Conservation (phyloP, 768 basidiomycete genomes). For the Panellus pusillus region DNA sequence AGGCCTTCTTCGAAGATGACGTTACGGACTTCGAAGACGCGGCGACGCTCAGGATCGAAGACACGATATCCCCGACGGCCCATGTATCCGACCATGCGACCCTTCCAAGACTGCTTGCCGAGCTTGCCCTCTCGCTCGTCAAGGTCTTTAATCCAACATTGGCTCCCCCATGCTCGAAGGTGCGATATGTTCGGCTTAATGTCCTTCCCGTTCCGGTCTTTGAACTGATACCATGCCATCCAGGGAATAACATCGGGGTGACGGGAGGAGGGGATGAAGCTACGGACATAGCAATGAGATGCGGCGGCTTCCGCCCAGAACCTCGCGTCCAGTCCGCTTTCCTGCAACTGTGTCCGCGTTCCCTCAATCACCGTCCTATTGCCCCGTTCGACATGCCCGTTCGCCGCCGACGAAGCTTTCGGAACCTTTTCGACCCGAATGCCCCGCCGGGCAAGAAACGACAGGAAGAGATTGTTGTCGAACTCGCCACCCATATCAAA, state of each 20-base stretch:
- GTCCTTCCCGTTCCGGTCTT: too few species aligned
- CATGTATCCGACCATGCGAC: constrained; percentile 26
- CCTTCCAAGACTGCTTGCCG: constrained; percentile 19
- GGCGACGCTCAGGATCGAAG: constrained; percentile 8
- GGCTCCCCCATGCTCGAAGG: constrained; percentile 31
- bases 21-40: constrained; percentile 20
- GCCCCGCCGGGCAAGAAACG: neutral
- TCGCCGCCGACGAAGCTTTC: too few species aligned
- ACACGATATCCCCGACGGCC: constrained; percentile 24
- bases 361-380: too few species aligned
- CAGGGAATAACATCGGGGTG: too few species aligned
- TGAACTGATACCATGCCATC: too few species aligned
- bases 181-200: constrained; percentile 30
- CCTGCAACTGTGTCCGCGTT: too few species aligned
- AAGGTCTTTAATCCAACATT: constrained; percentile 22
- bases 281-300: too few species aligned
- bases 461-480: neutral
- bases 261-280: too few species aligned
- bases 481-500: constrained; percentile 5
- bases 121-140: constrained; percentile 16
- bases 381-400: too few species aligned
- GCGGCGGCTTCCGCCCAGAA: too few species aligned
- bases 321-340: too few species aligned
- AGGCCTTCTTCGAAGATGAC: constrained; percentile 28
- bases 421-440: too few species aligned